A percentile compares a stretch with the other conserved stretches of the same genome.
Conservation (phyloP, 805 yeast species). For the Lipomyces oligophaga region DNA sequence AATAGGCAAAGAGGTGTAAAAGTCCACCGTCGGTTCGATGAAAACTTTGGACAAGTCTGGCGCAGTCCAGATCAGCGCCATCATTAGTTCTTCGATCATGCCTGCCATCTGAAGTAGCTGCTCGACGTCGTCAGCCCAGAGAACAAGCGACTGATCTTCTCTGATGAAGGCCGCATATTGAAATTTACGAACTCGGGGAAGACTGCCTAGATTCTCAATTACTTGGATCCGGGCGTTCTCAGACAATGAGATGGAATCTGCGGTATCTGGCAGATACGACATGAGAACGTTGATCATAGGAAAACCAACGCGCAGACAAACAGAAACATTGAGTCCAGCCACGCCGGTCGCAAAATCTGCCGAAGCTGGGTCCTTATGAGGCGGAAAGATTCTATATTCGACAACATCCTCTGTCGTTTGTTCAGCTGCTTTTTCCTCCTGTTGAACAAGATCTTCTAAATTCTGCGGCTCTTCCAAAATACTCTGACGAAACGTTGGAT, state of each 20-base stretch:
- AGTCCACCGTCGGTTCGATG: not conserved
- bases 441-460: not conserved
- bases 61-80: conserved; percentile 22
- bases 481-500: no score
- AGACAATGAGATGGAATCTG: conserved; percentile 13
- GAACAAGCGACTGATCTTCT: conserved; percentile 12
- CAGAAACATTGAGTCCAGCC: conserved; percentile 19
- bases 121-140: conserved; percentile 22
- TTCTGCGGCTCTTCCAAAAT: not conserved
- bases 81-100: conserved; percentile 16
- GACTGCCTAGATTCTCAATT: conserved; percentile 14
- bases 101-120: conserved; percentile 8
- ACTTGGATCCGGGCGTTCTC: conserved; percentile 23
- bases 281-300: conserved; percentile 17
- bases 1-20: no score
- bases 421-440: not conserved
- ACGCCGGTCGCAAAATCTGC: conserved; percentile 9
- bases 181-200: conserved; percentile 19
- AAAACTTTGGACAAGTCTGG: conserved; percentile 5
- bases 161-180: conserved; percentile 21
- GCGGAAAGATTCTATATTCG: conserved; percentile 14
- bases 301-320: conserved; percentile 13
- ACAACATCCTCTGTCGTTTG: not conserved
- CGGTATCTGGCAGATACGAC: conserved; percentile 9
- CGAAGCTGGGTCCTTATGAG: conserved; percentile 3